Percentiles rank a stretch among this genome's conserved stretches.
These are phyloP conservation scores for Acrodontium crateriforme DNA, from an alignment of 2,329 filamentous ascomycete species.

Conservation along the genomic window DNA sequence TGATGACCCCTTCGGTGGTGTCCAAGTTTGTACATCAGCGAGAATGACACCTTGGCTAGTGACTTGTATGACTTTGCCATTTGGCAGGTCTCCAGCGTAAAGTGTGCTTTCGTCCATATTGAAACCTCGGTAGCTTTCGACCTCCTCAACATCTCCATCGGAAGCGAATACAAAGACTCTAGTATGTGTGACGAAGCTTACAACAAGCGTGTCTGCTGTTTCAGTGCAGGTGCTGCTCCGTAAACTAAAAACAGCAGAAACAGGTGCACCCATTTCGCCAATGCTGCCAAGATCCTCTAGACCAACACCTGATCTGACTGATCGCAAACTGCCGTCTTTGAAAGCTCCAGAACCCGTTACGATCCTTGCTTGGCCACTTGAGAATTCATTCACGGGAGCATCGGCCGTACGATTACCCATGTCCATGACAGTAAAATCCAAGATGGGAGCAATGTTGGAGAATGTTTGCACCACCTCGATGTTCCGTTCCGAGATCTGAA, in stretches of 20 bases:
- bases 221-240: conserved; percentile 59
- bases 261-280: conserved; percentile 50
- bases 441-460: conserved; percentile 74
- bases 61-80: conserved; percentile 58
- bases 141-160: conserved; percentile 71
- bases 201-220: conserved; percentile 57
- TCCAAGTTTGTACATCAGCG: conserved; percentile 46
- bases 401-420: conserved; percentile 76
- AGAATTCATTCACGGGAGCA: conserved; percentile 74
- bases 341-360: conserved; percentile 87
- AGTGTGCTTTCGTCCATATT: conserved; percentile 58
- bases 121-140: conserved; percentile 62
- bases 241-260: conserved; percentile 33
- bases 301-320: conserved; percentile 84
- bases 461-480: conserved; percentile 61
- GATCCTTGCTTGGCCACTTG: conserved; percentile 83
- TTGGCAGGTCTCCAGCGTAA: conserved; percentile 48
- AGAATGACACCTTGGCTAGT: conserved; percentile 53
- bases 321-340: conserved; percentile 74
- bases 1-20: conserved; percentile 29
- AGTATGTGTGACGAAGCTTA: conserved; percentile 73
- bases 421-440: conserved; percentile 94
- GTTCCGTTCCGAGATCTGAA: conserved; percentile 47
- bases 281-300: conserved; percentile 72
- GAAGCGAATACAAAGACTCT: conserved; percentile 64